These are phyloP conservation scores for Gossypium gossypioides DNA, from an alignment of 441 rosid genomes.

Conservation along the genomic window DNA sequence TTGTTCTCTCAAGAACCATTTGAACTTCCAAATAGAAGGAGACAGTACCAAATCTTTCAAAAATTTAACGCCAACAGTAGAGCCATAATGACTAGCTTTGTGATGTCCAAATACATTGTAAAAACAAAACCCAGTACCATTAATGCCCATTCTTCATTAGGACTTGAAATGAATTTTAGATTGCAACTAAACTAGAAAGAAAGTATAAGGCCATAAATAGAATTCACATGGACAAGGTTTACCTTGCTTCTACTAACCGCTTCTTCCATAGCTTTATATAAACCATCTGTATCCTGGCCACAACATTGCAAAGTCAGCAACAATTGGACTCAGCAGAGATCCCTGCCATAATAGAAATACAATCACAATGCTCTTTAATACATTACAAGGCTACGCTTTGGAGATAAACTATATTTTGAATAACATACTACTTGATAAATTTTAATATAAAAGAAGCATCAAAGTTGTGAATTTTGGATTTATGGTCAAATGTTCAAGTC, in stretches of 20 bases:
- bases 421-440: background rate
- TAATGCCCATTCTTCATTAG: background rate
- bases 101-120: background rate
- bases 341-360: constrained; percentile 54
- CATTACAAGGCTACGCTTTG: constrained; percentile 27
- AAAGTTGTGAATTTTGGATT: background rate
- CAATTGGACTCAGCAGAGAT: constrained; percentile 50
- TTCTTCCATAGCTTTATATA: constrained; percentile 51
- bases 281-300: constrained; percentile 70
- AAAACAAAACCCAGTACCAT: background rate
- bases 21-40: background rate
- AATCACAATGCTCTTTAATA: constrained; percentile 47
- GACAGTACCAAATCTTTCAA: background rate
- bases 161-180: constrained; percentile 6
- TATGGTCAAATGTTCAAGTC: background rate
- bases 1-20: background rate
- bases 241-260: constrained; percentile 63
- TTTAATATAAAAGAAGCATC: background rate
- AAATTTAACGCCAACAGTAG: background rate
- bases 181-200: background rate
- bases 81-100: background rate
- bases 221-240: constrained; percentile 14
- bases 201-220: constrained; percentile 5
- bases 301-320: constrained; percentile 78
- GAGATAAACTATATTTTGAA: constrained; percentile 18